phyloP scores from a whole-genome alignment of 73 alveolate species.

The Stentor coeruleus region DNA sequence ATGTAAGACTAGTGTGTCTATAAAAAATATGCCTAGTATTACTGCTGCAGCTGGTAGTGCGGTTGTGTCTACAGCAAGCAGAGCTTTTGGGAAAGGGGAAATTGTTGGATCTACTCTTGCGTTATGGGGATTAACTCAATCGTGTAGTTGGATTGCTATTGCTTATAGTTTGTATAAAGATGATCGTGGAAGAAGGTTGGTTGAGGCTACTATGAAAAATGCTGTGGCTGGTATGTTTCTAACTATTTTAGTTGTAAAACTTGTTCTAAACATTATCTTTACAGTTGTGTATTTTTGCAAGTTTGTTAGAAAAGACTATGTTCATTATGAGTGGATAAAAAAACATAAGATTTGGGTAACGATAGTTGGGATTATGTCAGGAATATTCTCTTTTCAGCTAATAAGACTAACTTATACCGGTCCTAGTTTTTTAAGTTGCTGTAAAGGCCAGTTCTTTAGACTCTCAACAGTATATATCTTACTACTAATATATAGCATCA shows the following conservation, averaged over 20 bases:
- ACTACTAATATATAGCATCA: too few relatives aligned
- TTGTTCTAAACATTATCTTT: not conserved
- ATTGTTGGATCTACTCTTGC: not conserved
- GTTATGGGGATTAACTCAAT: not conserved
- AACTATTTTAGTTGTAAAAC: not conserved
- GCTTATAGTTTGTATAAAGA: not conserved
- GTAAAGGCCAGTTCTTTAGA: not conserved
- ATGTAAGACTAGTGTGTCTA: not conserved
- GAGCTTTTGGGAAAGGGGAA: not conserved
- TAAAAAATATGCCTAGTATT: not conserved
- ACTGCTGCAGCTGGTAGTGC: conserved; percentile 2
- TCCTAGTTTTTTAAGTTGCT: not conserved
- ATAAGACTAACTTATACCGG: not conserved
- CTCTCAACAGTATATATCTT: not conserved
- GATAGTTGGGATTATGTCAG: not conserved
- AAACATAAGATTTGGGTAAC: not conserved
- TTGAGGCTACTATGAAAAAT: not conserved
- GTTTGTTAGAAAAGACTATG: not conserved
- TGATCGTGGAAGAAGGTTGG: not conserved
- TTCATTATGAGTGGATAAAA: not conserved
- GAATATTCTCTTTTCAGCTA: not conserved
- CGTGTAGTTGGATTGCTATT: not conserved
- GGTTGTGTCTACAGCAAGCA: not conserved
- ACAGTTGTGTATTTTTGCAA: not conserved
- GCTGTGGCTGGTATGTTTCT: not conserved